Evolutionary conservation across 176 grass and related monocot species (phyloP).

Genomic region (Aegilops bicornis): DNA sequence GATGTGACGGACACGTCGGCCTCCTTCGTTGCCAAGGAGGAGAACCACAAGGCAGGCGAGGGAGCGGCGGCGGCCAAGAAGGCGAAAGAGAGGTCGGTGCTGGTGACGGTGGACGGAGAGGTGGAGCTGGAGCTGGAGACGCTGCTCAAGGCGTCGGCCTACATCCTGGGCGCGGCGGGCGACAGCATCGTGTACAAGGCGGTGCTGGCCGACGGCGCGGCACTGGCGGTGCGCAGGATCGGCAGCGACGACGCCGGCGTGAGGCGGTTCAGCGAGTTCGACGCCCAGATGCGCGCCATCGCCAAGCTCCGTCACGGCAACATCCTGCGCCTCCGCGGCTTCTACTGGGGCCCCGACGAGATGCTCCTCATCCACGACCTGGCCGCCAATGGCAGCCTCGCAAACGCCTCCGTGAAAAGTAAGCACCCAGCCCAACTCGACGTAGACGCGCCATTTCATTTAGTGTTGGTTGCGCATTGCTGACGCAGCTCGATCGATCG

Average conservation of each 20-base stretch:
- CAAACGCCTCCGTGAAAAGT: constrained; percentile 72
- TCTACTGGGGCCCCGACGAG: constrained; percentile 92
- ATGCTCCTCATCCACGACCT: constrained; percentile 92
- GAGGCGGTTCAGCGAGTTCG: constrained; percentile 66
- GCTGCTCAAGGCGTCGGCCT: constrained; percentile 84
- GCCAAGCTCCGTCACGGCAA: constrained; percentile 66
- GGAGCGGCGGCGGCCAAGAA: neutral
- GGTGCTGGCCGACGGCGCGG: constrained; percentile 58
- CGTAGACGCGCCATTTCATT: neutral
- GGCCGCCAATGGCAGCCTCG: constrained; percentile 79
- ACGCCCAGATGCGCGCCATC: constrained; percentile 64
- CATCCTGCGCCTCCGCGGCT: constrained; percentile 74
- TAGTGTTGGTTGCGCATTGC: neutral
- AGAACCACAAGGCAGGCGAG: neutral
- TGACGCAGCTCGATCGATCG: neutral
- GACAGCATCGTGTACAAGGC: constrained; percentile 93
- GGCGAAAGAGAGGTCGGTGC: constrained; percentile 22
- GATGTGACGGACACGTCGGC: constrained; percentile 53
- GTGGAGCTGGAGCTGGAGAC: constrained; percentile 75
- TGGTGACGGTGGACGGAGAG: constrained; percentile 76
- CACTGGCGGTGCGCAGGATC: constrained; percentile 72
- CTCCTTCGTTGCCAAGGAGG: constrained; percentile 48
- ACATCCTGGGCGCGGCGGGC: constrained; percentile 64
- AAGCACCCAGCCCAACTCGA: neutral
- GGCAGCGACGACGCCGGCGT: constrained; percentile 54